Evolutionary conservation across 331 rosid genomes (phyloP), one percentile per base, ranked within the genome.

Genomic region (Cydonia oblonga): DNA sequence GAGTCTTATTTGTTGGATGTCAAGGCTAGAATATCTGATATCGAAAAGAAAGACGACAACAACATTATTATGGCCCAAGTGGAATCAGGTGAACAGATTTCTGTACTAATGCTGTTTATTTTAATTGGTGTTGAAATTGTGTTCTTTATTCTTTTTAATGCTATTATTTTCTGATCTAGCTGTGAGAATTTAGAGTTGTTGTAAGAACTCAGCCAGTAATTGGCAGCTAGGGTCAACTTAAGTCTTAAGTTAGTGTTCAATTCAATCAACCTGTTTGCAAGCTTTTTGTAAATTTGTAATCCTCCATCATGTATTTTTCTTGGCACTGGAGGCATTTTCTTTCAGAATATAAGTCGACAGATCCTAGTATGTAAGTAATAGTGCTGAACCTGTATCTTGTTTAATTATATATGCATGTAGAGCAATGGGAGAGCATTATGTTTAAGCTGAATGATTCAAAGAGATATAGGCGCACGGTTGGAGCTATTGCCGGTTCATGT

Each of bases 391-490:
- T 76, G 25, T 49, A 60, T 69, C 56, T 61, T 71, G 53, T 33
- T 75, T 72, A 69, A 71, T 75, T 29, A 81, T 35, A 71, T 70
- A n/a, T 81, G 69, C 51, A 30, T 88, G 79, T 80, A 91, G 98
- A 85, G 78, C 84, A 72, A 81, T 91, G 90, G 91, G 98, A 89
- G 76, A 81, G 30, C 51, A 70, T 87, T 81, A 80, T 78, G 74
- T 89, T 87, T 80, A 89, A 85, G 90, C 70, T 89, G 83, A 93
- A 87, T 51, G 96, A 93, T 77, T 85, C 86, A 57, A 86, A 81
- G 87, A 91, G 98, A 77, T 89, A 91, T 84, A 84, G 98, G 79
- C 73, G 90, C 71, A 89, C 88, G 12, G 89, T 93, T 80, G 98
- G 96, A 70, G 88, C 95, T 52, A 84, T 89, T 82, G 86, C 88